Percentiles rank a stretch among this genome's conserved stretches.
These are phyloP conservation scores for Didymella arachidicola DNA, from an alignment of 2,329 filamentous ascomycete species.

Conservation along the genomic window DNA sequence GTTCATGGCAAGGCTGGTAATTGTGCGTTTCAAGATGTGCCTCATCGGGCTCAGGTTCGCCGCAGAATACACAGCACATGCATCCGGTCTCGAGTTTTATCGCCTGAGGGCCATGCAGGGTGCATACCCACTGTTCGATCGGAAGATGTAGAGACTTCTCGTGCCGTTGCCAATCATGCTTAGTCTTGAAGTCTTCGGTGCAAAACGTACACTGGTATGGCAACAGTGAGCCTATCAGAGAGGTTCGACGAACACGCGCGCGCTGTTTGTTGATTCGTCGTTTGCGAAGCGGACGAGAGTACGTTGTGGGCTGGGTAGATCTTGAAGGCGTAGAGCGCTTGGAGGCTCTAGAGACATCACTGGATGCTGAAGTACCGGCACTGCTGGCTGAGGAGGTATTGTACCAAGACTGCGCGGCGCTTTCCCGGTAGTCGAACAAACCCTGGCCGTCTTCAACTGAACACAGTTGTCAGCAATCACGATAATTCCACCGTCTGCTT, in stretches of 20 bases:
- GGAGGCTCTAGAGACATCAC: conserved; percentile 25
- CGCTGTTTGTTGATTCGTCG: conserved; percentile 19
- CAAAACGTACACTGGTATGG: conserved; percentile 44
- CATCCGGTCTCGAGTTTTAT: conserved; percentile 14
- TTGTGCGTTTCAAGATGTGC: conserved; percentile 30
- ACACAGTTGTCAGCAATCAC: neutral
- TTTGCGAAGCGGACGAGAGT: conserved; percentile 13
- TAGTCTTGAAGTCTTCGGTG: conserved; percentile 42
- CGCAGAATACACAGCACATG: conserved; percentile 22
- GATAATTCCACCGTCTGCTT: fast-evolving
- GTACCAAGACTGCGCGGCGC: conserved; percentile 11
- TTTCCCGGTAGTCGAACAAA: conserved; percentile 9
- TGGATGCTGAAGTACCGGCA: conserved; percentile 34
- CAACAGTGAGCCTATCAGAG: conserved; percentile 18
- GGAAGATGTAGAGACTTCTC: conserved; percentile 42
- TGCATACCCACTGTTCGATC: conserved; percentile 39
- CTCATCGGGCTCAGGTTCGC: conserved; percentile 13
- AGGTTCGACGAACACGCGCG: conserved; percentile 21
- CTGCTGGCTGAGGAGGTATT: conserved; percentile 35
- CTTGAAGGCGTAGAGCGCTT: conserved; percentile 11
- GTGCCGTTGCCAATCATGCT: conserved; percentile 43
- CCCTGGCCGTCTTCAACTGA: neutral
- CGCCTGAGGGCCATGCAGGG: conserved; percentile 8
- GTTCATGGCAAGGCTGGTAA: conserved; percentile 32
- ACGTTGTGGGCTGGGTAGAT: conserved; percentile 1